These are phyloP conservation scores for Scutellaria baicalensis DNA, from an alignment of 257 asterid species.

Conservation along the genomic window DNA sequence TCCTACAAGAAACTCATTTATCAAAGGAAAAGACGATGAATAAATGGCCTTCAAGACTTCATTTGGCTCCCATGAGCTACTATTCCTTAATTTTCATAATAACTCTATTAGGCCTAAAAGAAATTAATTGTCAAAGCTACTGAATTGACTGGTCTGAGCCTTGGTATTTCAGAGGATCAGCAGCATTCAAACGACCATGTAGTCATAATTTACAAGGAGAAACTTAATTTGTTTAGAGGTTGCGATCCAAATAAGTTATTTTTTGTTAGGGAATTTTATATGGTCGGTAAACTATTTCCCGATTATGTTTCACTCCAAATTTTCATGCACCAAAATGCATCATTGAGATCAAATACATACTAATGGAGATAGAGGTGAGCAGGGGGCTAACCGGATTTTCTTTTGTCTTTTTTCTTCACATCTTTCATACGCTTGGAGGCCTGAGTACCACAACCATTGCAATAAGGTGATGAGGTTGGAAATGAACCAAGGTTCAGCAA, in stretches of 20 bases:
- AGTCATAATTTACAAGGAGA: not conserved
- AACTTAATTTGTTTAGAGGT: not conserved
- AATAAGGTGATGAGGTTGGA: not conserved
- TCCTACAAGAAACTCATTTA: not conserved
- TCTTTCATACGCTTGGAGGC: constrained; percentile 17
- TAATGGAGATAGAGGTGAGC: not conserved
- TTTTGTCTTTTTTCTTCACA: constrained; percentile 21
- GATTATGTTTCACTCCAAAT: not conserved
- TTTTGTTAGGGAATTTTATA: not conserved
- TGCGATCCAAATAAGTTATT: not conserved
- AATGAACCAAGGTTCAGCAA: constrained; percentile 1
- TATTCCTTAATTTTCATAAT: not conserved
- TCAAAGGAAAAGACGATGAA: not conserved
- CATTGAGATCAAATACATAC: not conserved
- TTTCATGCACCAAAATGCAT: constrained; percentile 1
- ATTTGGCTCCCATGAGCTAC: not conserved
- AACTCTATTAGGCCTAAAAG: not conserved
- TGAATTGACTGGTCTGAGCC: not conserved
- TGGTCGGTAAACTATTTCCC: not conserved
- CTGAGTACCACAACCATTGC: constrained; percentile 13
- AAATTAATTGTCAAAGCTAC: not conserved
- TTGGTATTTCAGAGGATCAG: not conserved
- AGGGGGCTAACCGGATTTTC: constrained; percentile 31
- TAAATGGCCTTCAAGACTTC: not conserved
- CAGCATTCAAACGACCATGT: not conserved